Evolutionary conservation across 2,329 filamentous ascomycete genomes (phyloP).

Genomic region (Torrubiella hemipterigena): DNA sequence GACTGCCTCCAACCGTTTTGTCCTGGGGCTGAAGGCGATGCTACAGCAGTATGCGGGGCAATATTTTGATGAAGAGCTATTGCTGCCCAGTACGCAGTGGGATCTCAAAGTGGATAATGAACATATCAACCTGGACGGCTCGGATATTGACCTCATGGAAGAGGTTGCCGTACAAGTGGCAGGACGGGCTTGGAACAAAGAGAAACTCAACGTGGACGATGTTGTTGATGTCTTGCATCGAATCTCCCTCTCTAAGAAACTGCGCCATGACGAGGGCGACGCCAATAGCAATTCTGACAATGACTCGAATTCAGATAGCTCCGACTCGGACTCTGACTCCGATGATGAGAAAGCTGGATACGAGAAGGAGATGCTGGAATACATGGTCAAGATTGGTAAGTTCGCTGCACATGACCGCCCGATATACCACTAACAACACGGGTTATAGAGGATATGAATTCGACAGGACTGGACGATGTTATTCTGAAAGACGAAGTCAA

Average conservation of each 20-base stretch:
- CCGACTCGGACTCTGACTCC: neutral
- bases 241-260: neutral
- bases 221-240: neutral
- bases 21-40: too few relatives aligned
- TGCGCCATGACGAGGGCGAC: neutral
- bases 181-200: neutral
- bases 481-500: conserved; percentile 1
- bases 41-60: neutral
- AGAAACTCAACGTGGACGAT: neutral
- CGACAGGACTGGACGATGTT: conserved; percentile 1
- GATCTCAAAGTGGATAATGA: neutral
- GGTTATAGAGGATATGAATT: neutral
- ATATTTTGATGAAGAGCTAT: neutral
- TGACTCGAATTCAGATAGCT: neutral
- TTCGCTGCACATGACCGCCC: neutral
- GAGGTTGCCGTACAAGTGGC: neutral
- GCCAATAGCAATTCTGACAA: neutral
- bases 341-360: too few relatives aligned
- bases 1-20: too few relatives aligned
- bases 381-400: neutral
- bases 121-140: neutral
- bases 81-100: neutral
- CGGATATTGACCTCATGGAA: neutral
- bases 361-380: neutral
- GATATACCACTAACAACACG: neutral